phyloP scores from a whole-genome alignment of 2,329 filamentous ascomycete species.

The Botryotinia calthae region DNA sequence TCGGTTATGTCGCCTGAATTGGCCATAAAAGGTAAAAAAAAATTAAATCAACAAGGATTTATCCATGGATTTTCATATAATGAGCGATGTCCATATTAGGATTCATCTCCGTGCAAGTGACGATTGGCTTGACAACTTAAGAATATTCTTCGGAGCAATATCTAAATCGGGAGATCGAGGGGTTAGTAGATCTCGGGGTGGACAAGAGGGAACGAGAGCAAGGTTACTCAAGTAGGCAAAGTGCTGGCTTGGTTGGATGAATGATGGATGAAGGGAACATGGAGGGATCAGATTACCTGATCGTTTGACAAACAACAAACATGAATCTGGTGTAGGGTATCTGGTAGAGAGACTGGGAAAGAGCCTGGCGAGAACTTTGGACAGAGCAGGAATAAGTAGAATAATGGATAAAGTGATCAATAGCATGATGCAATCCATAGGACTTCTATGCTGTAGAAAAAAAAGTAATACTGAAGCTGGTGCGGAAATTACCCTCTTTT shows the following conservation, averaged over 20 bases:
- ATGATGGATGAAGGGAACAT: background rate
- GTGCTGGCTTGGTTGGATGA: background rate
- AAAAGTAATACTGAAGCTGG: background rate
- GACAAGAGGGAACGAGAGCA: conserved; percentile 1
- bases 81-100: background rate
- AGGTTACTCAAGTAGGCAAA: background rate
- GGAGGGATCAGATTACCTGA: background rate
- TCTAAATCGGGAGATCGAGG: background rate
- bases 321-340: background rate
- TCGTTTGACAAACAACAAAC: background rate
- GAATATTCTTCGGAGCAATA: background rate
- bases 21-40: background rate
- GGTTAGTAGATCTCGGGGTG: background rate
- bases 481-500: background rate
- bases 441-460: background rate
- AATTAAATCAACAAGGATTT: background rate
- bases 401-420: background rate
- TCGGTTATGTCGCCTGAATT: conserved; percentile 10
- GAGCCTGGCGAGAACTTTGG: background rate
- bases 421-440: background rate
- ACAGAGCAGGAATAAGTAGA: background rate
- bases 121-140: background rate
- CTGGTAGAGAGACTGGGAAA: background rate
- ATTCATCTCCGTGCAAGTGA: conserved; percentile 2
- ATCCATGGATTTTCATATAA: background rate